Evolutionary conservation across 2,329 filamentous ascomycete species (phyloP).

Genomic region (Scolecobasidium constrictum): DNA sequence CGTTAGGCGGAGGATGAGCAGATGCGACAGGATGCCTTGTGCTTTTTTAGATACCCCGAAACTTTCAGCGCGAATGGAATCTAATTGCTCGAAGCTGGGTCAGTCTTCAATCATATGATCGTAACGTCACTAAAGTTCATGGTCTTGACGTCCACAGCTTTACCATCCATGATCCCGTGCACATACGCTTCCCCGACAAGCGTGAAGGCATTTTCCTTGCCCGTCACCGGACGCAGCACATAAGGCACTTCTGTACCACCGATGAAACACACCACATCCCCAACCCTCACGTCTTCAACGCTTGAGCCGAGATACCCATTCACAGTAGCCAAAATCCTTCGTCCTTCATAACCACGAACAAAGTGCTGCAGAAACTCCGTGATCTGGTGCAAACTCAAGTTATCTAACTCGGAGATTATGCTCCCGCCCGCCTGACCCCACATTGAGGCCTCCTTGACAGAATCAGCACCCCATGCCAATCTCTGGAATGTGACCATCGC

Average conservation of each 20-base stretch:
- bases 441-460: not conserved
- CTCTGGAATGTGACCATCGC: conserved; percentile 1
- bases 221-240: conserved; percentile 3
- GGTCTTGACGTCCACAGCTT: too few species aligned
- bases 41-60: too few species aligned
- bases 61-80: too few species aligned
- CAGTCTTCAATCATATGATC: too few species aligned
- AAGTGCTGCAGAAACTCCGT: conserved; percentile 7
- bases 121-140: too few species aligned
- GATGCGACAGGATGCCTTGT: too few species aligned
- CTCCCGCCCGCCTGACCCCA: not conserved
- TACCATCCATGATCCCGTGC: conserved; percentile 6
- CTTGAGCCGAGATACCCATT: conserved; percentile 7
- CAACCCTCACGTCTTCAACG: conserved; percentile 3
- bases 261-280: conserved; percentile 5
- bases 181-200: not conserved
- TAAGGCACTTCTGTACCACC: conserved; percentile 5
- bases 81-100: too few species aligned
- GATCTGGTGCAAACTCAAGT: not conserved
- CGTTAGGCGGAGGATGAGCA: too few species aligned
- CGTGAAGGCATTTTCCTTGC: not conserved
- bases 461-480: conserved; percentile 2
- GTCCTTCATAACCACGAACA: conserved; percentile 6
- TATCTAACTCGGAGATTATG: too few species aligned
- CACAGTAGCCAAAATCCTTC: conserved; percentile 3